A percentile compares a stretch with the other conserved stretches of the same genome.
These are phyloP conservation scores for Trichoderma arundinaceum DNA, from an alignment of 2,329 filamentous ascomycete genomes.

Conservation along the genomic window DNA sequence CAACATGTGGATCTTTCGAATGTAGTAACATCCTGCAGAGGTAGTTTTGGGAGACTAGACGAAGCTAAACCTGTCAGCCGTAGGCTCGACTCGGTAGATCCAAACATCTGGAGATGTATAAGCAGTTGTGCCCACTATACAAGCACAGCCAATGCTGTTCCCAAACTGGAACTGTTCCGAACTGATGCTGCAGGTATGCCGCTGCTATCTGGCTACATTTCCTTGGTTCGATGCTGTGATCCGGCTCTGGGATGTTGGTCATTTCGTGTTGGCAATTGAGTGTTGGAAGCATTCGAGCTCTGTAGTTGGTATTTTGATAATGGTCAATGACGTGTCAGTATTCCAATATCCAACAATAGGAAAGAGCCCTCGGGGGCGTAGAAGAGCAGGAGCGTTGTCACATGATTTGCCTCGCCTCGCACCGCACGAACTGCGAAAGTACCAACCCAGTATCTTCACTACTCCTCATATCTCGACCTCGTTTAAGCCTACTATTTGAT, in stretches of 20 bases:
- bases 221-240: not conserved
- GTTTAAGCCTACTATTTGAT: too few species aligned
- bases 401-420: conserved; percentile 8
- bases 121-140: not conserved
- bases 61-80: not conserved
- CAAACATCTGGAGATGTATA: not conserved
- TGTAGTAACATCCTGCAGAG: not conserved
- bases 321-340: too few species aligned
- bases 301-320: not conserved
- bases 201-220: too few species aligned
- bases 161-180: too few species aligned
- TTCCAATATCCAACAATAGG: too few species aligned
- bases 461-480: too few species aligned
- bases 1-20: not conserved
- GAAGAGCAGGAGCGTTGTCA: conserved; percentile 5
- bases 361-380: not conserved
- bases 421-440: not conserved
- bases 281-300: not conserved
- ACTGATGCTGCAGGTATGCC: too few species aligned
- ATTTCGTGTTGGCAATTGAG: too few species aligned
- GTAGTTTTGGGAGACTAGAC: not conserved
- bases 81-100: not conserved
- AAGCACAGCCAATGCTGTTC: too few species aligned
- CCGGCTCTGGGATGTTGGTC: too few species aligned
- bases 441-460: too few species aligned